Base-by-base conservation (phyloP, 1,284 basidiomycete species). In the Caloboletus firmus region DNA sequence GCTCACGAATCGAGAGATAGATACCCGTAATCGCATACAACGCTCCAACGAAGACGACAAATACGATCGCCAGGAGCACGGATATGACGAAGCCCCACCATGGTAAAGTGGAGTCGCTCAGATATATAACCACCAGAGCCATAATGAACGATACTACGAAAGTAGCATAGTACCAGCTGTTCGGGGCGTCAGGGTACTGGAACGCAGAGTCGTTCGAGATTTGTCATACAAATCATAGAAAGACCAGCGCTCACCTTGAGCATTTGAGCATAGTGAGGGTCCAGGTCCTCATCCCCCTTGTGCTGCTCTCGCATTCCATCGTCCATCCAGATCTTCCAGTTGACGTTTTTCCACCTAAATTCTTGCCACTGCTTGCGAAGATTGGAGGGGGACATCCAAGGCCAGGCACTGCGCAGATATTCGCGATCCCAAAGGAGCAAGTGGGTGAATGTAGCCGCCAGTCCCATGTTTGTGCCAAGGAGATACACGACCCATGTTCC, bases 251-350 rank as follows among this genome's bases (percentile, higher is more conserved):
- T 51, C 18, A 75, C 78, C 71, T 79, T 79, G 22, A 80, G 69
- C 80, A 83, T 82, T 58, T 80, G 66, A n/a, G 69, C 69, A 53
- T 81, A 82, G 60, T 83, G 81, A 17, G 80, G 80, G 57, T 82
- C 81, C 11, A 76, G 59, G 31, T 73, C 70, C 35, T 71, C 64
- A 35, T 68, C 62, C 6, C 59, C 59, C 2, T 57, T 54, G 2
- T 57, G 51, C 13, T 67, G 54, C 5, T 70, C 61, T 28, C 72
- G 68, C 55, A 72, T 68, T 10, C 76, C 76, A 52, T 74, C 66
- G 44, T 75, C 67, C 37, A 63, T 56, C 79, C 80, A 81, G 66
- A 81, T 73, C 45, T 62, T 71, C 73, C 73, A 79, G 46, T 76
- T 62, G 54, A 79, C 70, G 32, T 64, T 66, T 8, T 59, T 39